Evolutionary conservation across 495 filamentous ascomycete genomes (phyloP).

Genomic region (Cudoniella acicularis): DNA sequence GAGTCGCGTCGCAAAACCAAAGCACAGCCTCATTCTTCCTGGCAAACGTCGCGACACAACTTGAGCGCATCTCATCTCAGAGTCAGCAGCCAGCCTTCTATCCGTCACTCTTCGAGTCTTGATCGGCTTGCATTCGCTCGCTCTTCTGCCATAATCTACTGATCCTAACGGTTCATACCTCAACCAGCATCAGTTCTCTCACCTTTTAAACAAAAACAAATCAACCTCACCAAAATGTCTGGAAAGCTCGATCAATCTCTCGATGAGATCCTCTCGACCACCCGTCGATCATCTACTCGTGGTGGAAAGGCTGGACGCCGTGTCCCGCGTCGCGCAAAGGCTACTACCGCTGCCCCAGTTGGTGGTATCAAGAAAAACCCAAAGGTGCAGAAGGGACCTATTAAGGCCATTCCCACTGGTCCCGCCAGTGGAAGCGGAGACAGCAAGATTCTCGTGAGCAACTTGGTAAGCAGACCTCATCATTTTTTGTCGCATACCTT

Average conservation of each 20-base stretch:
- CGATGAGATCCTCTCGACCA: slow-evolving; percentile 87
- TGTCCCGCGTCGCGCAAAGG: slow-evolving; percentile 44
- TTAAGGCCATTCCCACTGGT: slow-evolving; percentile 65
- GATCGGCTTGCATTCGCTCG: slow-evolving; percentile 16
- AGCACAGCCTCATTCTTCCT: slow-evolving; percentile 18
- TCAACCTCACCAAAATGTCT: slow-evolving; percentile 61
- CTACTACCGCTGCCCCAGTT: slow-evolving; percentile 59
- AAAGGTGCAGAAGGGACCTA: slow-evolving; percentile 54
- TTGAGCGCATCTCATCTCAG: slow-evolving; percentile 6
- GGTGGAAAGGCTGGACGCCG: slow-evolving; percentile 48
- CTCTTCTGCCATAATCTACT: slow-evolving; percentile 19
- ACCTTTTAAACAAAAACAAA: slow-evolving; percentile 19
- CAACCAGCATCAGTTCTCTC: slow-evolving; percentile 18
- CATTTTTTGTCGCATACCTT: neutral
- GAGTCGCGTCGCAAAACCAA: slow-evolving; percentile 19
- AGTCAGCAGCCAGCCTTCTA: slow-evolving; percentile 19
- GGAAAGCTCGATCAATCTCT: slow-evolving; percentile 92
- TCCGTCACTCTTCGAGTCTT: slow-evolving; percentile 12
- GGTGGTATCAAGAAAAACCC: slow-evolving; percentile 85
- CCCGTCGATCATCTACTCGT: slow-evolving; percentile 40
- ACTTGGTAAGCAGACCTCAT: slow-evolving; percentile 68
- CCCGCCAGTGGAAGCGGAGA: slow-evolving; percentile 54
- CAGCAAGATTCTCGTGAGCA: slow-evolving; percentile 97
- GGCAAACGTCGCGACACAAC: slow-evolving; percentile 10
- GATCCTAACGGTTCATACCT: slow-evolving; percentile 20